Evolutionary conservation across 2,329 filamentous ascomycete genomes (phyloP).

Genomic region (Aspergillus texensis): DNA sequence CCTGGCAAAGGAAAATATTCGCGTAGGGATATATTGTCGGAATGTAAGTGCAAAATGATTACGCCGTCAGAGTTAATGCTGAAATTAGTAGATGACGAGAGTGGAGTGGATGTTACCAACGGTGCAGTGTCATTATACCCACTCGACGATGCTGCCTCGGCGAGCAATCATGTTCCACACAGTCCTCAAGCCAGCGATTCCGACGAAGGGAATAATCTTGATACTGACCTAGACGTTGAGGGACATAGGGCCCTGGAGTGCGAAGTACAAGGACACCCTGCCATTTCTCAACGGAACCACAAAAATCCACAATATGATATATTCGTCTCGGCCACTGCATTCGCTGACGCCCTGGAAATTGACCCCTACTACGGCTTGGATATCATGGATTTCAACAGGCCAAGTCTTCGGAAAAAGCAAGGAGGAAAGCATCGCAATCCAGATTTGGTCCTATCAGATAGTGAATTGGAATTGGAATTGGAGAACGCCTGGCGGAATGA

Average conservation of each 20-base stretch:
- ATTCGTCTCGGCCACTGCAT: slow-evolving; percentile 58
- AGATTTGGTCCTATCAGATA: slow-evolving; percentile 63
- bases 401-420: slow-evolving; percentile 66
- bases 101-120: too few species aligned
- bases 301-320: slow-evolving; percentile 12
- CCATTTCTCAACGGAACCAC: background rate
- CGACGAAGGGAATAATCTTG: slow-evolving; percentile 5
- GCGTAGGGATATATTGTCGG: too few species aligned
- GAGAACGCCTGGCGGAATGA: slow-evolving; percentile 67
- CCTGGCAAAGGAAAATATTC: background rate
- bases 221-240: background rate
- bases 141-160: background rate
- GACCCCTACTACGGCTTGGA: slow-evolving; percentile 73
- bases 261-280: background rate
- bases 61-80: too few species aligned
- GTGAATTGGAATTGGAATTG: slow-evolving; percentile 65
- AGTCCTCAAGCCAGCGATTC: background rate
- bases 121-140: background rate
- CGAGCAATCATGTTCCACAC: background rate
- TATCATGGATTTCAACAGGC: slow-evolving; percentile 78
- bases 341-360: slow-evolving; percentile 61
- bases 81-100: background rate
- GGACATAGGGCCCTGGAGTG: background rate
- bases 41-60: background rate
- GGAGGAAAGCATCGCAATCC: slow-evolving; percentile 63